Percentiles rank a stretch among this genome's conserved stretches.
Conservation (phyloP, 1,284 basidiomycete genomes). For the Tilletia horrida region DNA sequence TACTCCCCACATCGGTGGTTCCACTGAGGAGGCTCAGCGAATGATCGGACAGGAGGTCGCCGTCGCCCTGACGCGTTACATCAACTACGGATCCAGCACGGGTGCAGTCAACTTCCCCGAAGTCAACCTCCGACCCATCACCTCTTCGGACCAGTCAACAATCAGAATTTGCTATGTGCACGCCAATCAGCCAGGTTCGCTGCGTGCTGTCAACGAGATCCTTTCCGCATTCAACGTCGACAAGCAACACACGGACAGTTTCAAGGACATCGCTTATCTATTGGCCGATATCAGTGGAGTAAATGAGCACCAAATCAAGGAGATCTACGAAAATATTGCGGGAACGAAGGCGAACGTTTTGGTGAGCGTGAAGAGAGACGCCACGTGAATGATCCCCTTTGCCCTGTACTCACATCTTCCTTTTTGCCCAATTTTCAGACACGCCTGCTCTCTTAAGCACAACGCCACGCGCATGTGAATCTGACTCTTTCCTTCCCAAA, state of each 20-base stretch:
- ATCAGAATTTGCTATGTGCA: slow-evolving; percentile 92
- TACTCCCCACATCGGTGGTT: slow-evolving; percentile 91
- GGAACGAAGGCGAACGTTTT: slow-evolving; percentile 61
- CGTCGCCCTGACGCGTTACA: slow-evolving; percentile 77
- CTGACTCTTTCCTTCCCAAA: not conserved
- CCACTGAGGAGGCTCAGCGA: slow-evolving; percentile 95
- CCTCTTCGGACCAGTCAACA: slow-evolving; percentile 69
- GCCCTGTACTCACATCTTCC: not conserved
- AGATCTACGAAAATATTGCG: slow-evolving; percentile 77
- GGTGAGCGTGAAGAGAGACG: not conserved
- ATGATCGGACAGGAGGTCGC: slow-evolving; percentile 97
- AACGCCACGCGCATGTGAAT: not conserved
- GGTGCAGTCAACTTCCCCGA: slow-evolving; percentile 99
- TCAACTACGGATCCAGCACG: slow-evolving; percentile 80
- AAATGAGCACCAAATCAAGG: slow-evolving; percentile 74
- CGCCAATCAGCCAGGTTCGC: slow-evolving; percentile 94
- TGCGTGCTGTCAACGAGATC: slow-evolving; percentile 87
- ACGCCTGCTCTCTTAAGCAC: not conserved
- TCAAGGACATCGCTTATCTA: slow-evolving; percentile 89
- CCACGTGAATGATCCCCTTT: not conserved
- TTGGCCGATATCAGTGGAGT: slow-evolving; percentile 94
- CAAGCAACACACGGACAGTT: slow-evolving; percentile 96
- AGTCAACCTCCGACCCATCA: slow-evolving; percentile 88
- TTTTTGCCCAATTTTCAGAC: not conserved
- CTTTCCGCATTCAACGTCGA: slow-evolving; percentile 95